These are phyloP conservation scores for Neonectria hederae DNA, from an alignment of 2,329 filamentous ascomycete species.

Conservation along the genomic window DNA sequence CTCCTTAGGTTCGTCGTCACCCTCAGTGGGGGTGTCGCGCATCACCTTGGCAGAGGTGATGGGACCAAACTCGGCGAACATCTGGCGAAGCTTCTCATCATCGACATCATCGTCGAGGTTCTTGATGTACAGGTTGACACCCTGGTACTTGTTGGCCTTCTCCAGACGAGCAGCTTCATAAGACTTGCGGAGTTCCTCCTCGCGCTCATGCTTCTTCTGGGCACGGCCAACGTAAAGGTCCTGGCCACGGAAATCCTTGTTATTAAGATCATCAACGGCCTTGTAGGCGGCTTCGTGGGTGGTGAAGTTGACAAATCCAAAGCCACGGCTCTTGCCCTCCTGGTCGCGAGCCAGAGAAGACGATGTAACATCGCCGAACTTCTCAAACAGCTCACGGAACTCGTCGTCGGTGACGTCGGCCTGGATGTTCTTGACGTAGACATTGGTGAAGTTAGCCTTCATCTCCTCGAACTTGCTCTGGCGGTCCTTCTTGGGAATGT, in stretches of 20 bases:
- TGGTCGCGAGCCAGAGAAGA: conserved; percentile 89
- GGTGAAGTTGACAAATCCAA: conserved; percentile 95
- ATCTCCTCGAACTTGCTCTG: conserved; percentile 99
- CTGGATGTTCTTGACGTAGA: conserved; percentile 99
- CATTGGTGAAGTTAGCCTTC: conserved; percentile 99
- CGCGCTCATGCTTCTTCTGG: conserved; percentile 99
- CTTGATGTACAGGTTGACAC: conserved; percentile 99
- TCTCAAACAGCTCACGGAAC: conserved; percentile 92
- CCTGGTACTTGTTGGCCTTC: conserved; percentile 99
- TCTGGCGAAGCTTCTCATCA: conserved; percentile 94
- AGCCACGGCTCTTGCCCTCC: conserved; percentile 93
- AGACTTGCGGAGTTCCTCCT: conserved; percentile 98
- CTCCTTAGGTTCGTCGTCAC: conserved; percentile 64
- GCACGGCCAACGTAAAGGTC: conserved; percentile 98
- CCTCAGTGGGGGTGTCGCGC: conserved; percentile 77
- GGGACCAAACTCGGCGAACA: conserved; percentile 90
- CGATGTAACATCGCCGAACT: conserved; percentile 93
- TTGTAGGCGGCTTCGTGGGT: conserved; percentile 86
- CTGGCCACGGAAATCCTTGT: conserved; percentile 91
- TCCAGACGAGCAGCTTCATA: conserved; percentile 97
- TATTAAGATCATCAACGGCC: conserved; percentile 92
- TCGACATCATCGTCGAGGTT: conserved; percentile 97
- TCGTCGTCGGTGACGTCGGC: conserved; percentile 88
- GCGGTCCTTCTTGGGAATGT: conserved; percentile 99
- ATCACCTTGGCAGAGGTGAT: conserved; percentile 99